These are phyloP conservation scores for Eucalyptus regnans DNA, from an alignment of 345 rosid species.

Conservation along the genomic window DNA sequence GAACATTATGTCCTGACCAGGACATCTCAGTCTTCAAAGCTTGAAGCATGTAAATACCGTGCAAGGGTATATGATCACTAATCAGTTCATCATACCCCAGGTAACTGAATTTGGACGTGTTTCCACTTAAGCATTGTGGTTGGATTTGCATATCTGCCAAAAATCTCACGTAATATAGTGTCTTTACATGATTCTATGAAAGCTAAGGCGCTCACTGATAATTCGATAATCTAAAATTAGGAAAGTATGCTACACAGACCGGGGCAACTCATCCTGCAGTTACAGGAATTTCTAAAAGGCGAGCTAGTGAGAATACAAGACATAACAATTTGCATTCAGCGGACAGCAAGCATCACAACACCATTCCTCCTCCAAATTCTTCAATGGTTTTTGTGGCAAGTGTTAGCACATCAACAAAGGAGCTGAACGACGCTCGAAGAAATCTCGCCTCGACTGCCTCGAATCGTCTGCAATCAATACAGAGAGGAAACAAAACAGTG, in stretches of 20 bases:
- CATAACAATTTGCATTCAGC: not conserved
- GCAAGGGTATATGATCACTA: not conserved
- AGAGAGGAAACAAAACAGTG: not conserved
- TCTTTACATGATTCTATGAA: not conserved
- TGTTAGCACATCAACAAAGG: conserved; percentile 66
- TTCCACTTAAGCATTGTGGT: not conserved
- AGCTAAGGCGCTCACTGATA: not conserved
- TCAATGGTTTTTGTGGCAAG: conserved; percentile 74
- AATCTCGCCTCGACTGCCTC: conserved; percentile 89
- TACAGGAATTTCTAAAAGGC: not conserved
- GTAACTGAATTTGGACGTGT: not conserved
- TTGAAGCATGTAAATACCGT: not conserved
- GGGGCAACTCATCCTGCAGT: not conserved
- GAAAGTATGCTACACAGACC: not conserved
- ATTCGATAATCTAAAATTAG: not conserved
- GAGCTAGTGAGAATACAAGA: not conserved
- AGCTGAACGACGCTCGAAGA: conserved; percentile 87
- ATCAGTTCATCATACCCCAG: not conserved
- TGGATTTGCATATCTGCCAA: not conserved
- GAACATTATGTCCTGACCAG: not conserved
- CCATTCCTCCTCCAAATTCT: conserved; percentile 46
- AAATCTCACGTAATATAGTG: not conserved
- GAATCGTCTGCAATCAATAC: conserved; percentile 36
- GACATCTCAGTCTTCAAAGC: not conserved
- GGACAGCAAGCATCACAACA: not conserved